Percentiles rank a stretch among this genome's conserved stretches.
Evolutionary conservation across 768 basidiomycete species (phyloP).

Genomic region (Sistotremastrum suecicum): DNA sequence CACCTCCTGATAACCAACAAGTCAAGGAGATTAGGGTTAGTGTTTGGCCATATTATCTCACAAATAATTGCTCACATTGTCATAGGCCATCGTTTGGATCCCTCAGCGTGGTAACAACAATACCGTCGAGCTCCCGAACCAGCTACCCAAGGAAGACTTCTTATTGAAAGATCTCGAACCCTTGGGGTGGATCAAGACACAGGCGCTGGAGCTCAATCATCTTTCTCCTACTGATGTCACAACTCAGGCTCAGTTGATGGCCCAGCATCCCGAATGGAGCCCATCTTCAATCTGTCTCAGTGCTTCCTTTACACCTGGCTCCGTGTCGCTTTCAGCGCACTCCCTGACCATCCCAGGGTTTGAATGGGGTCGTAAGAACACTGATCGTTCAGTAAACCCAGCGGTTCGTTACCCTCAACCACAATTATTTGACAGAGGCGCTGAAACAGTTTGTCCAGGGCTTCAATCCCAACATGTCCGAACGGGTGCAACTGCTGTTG

Average conservation of each 20-base stretch:
- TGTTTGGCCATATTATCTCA: background rate
- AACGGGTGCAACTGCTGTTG: constrained; percentile 81
- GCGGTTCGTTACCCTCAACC: constrained; percentile 25
- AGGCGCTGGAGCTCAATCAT: constrained; percentile 83
- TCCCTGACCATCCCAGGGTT: constrained; percentile 84
- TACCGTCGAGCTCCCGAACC: constrained; percentile 77
- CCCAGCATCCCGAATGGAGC: constrained; percentile 89
- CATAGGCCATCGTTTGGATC: constrained; percentile 81
- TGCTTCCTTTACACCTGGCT: constrained; percentile 94
- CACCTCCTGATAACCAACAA: constrained; percentile 91
- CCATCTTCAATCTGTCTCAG: constrained; percentile 89
- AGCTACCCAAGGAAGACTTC: constrained; percentile 90
- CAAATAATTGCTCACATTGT: background rate
- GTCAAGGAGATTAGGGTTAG: constrained; percentile 91
- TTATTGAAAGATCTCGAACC: constrained; percentile 91
- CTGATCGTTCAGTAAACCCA: constrained; percentile 73
- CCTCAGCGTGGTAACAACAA: constrained; percentile 96
- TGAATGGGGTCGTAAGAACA: constrained; percentile 95
- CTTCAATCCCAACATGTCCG: constrained; percentile 98
- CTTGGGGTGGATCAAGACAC: constrained; percentile 94
- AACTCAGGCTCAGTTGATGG: constrained; percentile 94
- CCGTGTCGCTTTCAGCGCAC: constrained; percentile 90
- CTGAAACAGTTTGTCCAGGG: constrained; percentile 30
- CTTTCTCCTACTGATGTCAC: constrained; percentile 88
- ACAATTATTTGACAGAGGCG: constrained; percentile 1